Evolutionary conservation across 2,329 filamentous ascomycete genomes (phyloP).

Genomic region (Volutella citrinella): DNA sequence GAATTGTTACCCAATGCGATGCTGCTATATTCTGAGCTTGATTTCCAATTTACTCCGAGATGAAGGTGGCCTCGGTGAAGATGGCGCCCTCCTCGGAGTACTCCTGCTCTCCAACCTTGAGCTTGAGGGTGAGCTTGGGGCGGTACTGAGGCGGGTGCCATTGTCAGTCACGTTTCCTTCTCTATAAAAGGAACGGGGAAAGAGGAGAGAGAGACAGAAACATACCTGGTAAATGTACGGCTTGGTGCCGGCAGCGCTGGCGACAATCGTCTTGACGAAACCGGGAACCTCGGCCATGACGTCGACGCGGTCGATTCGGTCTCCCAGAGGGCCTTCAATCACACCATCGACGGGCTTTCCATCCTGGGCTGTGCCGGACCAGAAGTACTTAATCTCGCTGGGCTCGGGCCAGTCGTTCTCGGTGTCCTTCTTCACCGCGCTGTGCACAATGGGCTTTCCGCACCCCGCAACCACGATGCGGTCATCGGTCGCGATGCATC

Average conservation of each 20-base stretch:
- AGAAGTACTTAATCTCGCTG: constrained; percentile 68
- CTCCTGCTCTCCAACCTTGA: constrained; percentile 81
- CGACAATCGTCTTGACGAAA: constrained; percentile 92
- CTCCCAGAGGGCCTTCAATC: constrained; percentile 66
- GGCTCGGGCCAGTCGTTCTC: constrained; percentile 91
- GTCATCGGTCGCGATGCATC: constrained; percentile 76
- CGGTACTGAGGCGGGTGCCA: constrained; percentile 70
- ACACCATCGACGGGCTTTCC: constrained; percentile 68
- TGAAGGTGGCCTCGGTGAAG: constrained; percentile 95
- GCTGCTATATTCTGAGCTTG: constrained; percentile 16
- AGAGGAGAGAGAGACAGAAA: constrained; percentile 8
- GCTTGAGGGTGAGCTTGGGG: constrained; percentile 69
- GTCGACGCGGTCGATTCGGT: constrained; percentile 74
- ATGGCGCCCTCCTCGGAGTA: constrained; percentile 73
- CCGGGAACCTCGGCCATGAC: constrained; percentile 95
- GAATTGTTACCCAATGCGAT: constrained; percentile 23
- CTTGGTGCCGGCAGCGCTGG: constrained; percentile 83
- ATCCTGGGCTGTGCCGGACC: constrained; percentile 75
- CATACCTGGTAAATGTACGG: constrained; percentile 95
- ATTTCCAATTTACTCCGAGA: constrained; percentile 54
- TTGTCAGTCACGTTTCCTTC: no score
- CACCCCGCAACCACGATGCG: constrained; percentile 74
- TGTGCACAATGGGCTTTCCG: constrained; percentile 65
- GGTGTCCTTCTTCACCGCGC: constrained; percentile 64
- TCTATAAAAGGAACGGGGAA: no score